These are phyloP conservation scores for Dichotomopilus funicola DNA, from an alignment of 2,329 filamentous ascomycete genomes.

Conservation along the genomic window DNA sequence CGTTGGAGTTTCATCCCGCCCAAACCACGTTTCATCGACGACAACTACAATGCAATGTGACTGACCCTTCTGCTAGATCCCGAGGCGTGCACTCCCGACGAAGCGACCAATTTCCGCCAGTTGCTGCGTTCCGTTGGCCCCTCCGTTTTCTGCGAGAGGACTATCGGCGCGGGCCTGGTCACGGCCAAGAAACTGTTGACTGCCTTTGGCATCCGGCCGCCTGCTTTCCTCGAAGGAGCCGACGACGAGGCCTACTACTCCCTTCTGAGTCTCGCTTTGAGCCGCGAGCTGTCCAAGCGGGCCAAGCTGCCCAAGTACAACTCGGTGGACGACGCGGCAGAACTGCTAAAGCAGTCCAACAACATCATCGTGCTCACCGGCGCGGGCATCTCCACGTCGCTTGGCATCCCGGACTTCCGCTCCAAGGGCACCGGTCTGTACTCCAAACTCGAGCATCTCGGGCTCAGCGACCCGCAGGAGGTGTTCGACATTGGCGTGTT, in stretches of 20 bases:
- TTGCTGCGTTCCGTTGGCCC: constrained; percentile 72
- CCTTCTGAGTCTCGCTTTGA: constrained; percentile 69
- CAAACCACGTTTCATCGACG: not conserved
- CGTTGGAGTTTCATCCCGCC: constrained; percentile 1
- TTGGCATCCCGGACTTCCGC: constrained; percentile 95
- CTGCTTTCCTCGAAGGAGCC: constrained; percentile 63
- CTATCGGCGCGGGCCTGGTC: constrained; percentile 61
- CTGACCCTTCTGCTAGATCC: constrained; percentile 29
- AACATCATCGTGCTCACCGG: constrained; percentile 94
- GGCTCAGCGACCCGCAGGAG: constrained; percentile 78
- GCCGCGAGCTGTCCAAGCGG: constrained; percentile 73
- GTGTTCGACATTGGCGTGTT: constrained; percentile 91
- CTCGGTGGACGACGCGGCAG: constrained; percentile 78
- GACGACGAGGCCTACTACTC: constrained; percentile 70
- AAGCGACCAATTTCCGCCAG: constrained; percentile 61
- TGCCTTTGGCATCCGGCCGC: constrained; percentile 73
- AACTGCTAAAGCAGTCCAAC: constrained; percentile 62
- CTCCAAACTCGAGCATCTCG: constrained; percentile 71
- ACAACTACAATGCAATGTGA: constrained; percentile 12
- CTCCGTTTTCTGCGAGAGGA: constrained; percentile 66
- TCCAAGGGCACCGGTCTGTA: constrained; percentile 92
- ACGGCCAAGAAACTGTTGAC: constrained; percentile 78
- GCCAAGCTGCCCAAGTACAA: constrained; percentile 76
- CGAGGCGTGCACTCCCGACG: constrained; percentile 58
- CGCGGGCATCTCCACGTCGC: constrained; percentile 90